Base-by-base conservation (phyloP, 2,329 filamentous ascomycete genomes). In the Fusarium devonianum region DNA sequence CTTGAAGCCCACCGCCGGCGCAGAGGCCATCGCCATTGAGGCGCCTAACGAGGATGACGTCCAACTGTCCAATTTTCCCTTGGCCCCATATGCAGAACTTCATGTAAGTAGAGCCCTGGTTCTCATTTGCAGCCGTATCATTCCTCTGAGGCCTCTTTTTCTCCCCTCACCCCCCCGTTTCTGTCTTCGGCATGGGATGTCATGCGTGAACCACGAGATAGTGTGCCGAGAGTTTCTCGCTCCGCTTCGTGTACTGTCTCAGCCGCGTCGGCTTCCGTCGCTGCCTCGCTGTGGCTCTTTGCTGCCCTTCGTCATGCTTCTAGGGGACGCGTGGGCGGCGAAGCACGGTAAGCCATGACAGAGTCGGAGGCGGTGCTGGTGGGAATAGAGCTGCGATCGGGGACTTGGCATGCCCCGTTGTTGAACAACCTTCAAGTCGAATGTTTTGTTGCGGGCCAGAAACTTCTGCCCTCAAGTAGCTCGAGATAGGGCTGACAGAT, bases 41-140 rank as follows among this genome's bases (percentile, higher is more conserved):
- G 86, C 86, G 33, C 75, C 79, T 28, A 83, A 92, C 66, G 91
- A 97, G 72, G 90, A 95, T 53, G 76, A 75, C 41, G 82, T 82
- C 41, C 76, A 79, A 67, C 79, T 92, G 65, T 81, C 75, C 60
- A 78, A 69, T 59, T 92, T 89, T 69, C 80, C 83, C 44, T 76
- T 94, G 70, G 78, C 83, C 63, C 82, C 86, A 21, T 91, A 92
- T 75, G 88, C 88, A 52, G 89, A 93, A 73, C 79, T 95, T 61
- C 82, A 87, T 75, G 90, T 93, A 81, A 83, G 87, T 87, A 41
- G 52, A 58, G 36, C 49, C 48, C 51, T 37, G 37, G 18, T 39
- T 49, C 38, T 49, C 32, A 59, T 53, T 60, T 44, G 45, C 50
- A 30, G 36, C 36, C 42, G 36, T 39, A 19, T 52, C 45, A 53